Evolutionary conservation across 2,329 filamentous ascomycete species (phyloP).

Genomic region (Eutypa lata): DNA sequence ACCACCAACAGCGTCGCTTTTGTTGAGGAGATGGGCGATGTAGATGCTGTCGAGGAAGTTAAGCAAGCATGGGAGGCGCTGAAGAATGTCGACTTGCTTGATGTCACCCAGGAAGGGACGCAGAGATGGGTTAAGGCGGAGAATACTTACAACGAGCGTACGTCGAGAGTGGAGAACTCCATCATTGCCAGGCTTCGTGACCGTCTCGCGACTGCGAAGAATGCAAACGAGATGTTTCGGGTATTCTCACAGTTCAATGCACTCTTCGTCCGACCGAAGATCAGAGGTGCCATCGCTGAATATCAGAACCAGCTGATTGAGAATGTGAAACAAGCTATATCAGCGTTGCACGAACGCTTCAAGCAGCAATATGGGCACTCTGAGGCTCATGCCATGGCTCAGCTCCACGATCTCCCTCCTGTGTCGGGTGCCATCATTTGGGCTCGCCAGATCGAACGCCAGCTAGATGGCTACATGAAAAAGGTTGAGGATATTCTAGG

Average conservation of each 20-base stretch:
- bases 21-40: conserved; percentile 92
- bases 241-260: conserved; percentile 99
- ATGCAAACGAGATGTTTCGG: conserved; percentile 98
- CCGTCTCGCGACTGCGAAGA: conserved; percentile 90
- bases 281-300: conserved; percentile 93
- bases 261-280: conserved; percentile 97
- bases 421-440: conserved; percentile 97
- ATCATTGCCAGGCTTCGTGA: conserved; percentile 94
- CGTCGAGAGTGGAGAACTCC: conserved; percentile 94
- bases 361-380: conserved; percentile 99
- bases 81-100: conserved; percentile 91
- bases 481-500: conserved; percentile 98
- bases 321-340: conserved; percentile 95
- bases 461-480: conserved; percentile 94
- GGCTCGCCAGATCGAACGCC: conserved; percentile 94
- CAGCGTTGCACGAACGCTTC: conserved; percentile 89
- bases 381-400: conserved; percentile 96
- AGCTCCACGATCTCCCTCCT: conserved; percentile 90
- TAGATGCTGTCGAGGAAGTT: conserved; percentile 96
- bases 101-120: conserved; percentile 87
- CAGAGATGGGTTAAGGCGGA: conserved; percentile 91
- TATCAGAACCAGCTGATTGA: conserved; percentile 98
- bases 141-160: conserved; percentile 94
- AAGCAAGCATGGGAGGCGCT: conserved; percentile 90
- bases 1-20: conserved; percentile 62